Evolutionary conservation across 2,329 filamentous ascomycete genomes (phyloP).

Genomic region (Arthrobotrys sinensis): DNA sequence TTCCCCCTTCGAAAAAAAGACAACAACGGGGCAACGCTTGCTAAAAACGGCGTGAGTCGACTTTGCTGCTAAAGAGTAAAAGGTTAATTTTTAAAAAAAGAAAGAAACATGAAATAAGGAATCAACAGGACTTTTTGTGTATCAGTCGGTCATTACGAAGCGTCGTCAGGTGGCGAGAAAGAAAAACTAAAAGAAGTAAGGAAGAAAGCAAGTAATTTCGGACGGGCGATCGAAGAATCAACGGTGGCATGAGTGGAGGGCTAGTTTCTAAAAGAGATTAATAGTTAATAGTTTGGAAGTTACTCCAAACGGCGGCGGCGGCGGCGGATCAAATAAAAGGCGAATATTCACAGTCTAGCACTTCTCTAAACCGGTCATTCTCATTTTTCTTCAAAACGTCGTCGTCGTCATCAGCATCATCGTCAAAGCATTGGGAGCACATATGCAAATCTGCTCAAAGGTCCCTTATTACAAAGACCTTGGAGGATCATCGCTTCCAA

Average conservation of each 20-base stretch:
- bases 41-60: slow-evolving; percentile 5
- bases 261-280: slow-evolving; percentile 9
- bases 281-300: background rate
- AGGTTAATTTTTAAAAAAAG: background rate
- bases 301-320: background rate
- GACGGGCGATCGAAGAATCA: background rate
- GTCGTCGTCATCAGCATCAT: background rate
- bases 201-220: background rate
- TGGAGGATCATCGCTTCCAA: slow-evolving; percentile 38
- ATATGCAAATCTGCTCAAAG: background rate
- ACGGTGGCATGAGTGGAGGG: slow-evolving; percentile 1
- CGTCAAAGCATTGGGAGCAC: background rate
- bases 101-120: background rate
- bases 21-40: slow-evolving; percentile 32
- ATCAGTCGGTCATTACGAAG: slow-evolving; percentile 6
- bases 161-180: background rate
- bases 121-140: slow-evolving; percentile 32
- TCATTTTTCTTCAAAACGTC: slow-evolving; percentile 4
- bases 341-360: slow-evolving; percentile 26
- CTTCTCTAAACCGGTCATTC: slow-evolving; percentile 37
- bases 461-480: slow-evolving; percentile 50
- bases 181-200: background rate
- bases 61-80: background rate
- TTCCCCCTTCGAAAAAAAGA: background rate
- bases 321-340: background rate